Evolutionary conservation across 768 basidiomycete genomes (phyloP).

Genomic region (Lactarius hatsudake): DNA sequence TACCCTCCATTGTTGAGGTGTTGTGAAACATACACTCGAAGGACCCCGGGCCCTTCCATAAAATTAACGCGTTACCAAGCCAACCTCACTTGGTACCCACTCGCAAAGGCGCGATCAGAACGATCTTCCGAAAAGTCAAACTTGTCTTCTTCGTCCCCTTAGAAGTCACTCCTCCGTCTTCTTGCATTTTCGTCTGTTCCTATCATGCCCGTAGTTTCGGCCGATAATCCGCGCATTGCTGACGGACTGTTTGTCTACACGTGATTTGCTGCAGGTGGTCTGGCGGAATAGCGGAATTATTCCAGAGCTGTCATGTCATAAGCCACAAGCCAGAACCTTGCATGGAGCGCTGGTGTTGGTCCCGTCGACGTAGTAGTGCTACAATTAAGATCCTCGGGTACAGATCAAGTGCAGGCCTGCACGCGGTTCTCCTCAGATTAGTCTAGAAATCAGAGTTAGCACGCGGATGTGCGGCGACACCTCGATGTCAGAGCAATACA

Average conservation of each 20-base stretch:
- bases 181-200: background rate
- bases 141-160: background rate
- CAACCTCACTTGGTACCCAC: background rate
- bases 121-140: constrained; percentile 4
- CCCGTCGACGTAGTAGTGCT: background rate
- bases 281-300: constrained; percentile 8
- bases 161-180: background rate
- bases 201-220: background rate
- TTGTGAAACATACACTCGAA: background rate
- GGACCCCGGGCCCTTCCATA: background rate
- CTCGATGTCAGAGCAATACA: background rate
- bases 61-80: constrained; percentile 10
- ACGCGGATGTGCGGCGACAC: background rate
- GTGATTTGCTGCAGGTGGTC: background rate
- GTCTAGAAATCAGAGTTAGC: background rate
- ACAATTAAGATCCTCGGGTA: constrained; percentile 7
- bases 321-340: background rate
- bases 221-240: background rate
- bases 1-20: background rate
- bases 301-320: constrained; percentile 19
- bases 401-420: background rate
- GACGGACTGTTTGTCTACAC: background rate
- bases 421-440: background rate
- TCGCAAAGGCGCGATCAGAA: background rate
- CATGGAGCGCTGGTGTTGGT: background rate